These are phyloP conservation scores for Diplodia seriata DNA, from an alignment of 2,329 filamentous ascomycete genomes.

Conservation along the genomic window DNA sequence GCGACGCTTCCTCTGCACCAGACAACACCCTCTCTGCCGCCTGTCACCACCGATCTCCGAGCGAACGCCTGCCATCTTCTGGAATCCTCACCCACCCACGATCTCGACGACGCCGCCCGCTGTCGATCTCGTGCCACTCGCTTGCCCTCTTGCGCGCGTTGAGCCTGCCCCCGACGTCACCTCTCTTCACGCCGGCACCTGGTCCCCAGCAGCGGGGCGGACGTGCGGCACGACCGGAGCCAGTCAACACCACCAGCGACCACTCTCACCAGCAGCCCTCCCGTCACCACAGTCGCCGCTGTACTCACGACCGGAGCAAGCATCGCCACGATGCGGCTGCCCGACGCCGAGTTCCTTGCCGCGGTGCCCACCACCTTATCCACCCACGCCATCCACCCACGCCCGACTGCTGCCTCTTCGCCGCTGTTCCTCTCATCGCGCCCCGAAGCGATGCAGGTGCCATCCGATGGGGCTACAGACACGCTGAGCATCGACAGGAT, in stretches of 20 bases:
- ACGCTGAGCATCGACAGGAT: constrained; percentile 37
- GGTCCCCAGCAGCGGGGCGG: constrained; percentile 32
- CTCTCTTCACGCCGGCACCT: constrained; percentile 26
- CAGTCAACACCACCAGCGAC: constrained; percentile 11
- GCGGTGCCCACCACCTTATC: constrained; percentile 44
- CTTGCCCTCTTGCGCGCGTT: constrained; percentile 18
- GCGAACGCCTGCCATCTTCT: constrained; percentile 11
- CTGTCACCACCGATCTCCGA: constrained; percentile 20
- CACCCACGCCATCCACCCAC: constrained; percentile 39
- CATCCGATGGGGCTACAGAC: not conserved
- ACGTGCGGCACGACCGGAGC: constrained; percentile 26
- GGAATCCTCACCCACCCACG: constrained; percentile 10
- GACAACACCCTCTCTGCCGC: constrained; percentile 13
- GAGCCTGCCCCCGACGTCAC: constrained; percentile 29
- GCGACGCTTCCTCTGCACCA: constrained; percentile 23
- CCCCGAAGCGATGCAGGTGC: constrained; percentile 35
- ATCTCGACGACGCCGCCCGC: constrained; percentile 20
- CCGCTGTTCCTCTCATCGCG: constrained; percentile 36
- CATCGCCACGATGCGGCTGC: constrained; percentile 43
- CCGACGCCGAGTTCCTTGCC: constrained; percentile 36
- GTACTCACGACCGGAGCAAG: not conserved
- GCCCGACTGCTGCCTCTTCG: constrained; percentile 40
- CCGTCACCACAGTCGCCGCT: constrained; percentile 1
- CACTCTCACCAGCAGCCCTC: not conserved
- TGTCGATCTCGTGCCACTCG: constrained; percentile 29